Conservation (phyloP, 441 rosid species). For the Gossypium davidsonii region DNA sequence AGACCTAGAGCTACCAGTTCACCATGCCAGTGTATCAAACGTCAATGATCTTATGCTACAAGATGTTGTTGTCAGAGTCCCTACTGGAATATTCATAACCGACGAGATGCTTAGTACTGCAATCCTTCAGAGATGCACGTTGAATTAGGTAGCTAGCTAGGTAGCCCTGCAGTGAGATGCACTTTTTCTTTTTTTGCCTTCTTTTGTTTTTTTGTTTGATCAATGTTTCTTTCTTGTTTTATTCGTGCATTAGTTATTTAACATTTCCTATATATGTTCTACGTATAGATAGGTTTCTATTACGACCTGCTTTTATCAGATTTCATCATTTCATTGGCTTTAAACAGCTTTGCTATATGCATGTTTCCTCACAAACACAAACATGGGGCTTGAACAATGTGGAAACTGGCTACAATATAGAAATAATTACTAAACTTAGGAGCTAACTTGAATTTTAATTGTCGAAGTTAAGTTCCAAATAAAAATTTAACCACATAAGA, state of each 20-base stretch:
- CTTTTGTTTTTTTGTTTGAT: not conserved
- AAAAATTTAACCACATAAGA: too few species aligned
- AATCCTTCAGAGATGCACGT: conserved; percentile 10
- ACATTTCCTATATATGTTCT: not conserved
- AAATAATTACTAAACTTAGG: too few species aligned
- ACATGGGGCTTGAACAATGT: too few species aligned
- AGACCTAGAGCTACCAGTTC: conserved; percentile 32
- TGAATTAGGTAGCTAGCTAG: not conserved
- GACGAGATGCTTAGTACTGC: conserved; percentile 10
- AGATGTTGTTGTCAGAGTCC: conserved; percentile 39
- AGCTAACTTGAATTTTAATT: too few species aligned
- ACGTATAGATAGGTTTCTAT: too few species aligned
- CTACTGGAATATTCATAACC: conserved; percentile 19
- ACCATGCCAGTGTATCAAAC: conserved; percentile 39
- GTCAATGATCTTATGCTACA: conserved; percentile 33
- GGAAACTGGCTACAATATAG: too few species aligned
- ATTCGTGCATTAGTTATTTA: not conserved
- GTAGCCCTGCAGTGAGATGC: not conserved
- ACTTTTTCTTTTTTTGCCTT: not conserved
- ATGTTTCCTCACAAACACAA: too few species aligned
- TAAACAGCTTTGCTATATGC: not conserved
- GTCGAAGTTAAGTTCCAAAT: too few species aligned
- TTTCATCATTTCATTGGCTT: not conserved
- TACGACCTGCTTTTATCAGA: not conserved
- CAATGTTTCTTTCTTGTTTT: not conserved